These are phyloP conservation scores for Actinomortierella ambigua DNA, from an alignment of 371 early-diverging fungal species.

Conservation along the genomic window DNA sequence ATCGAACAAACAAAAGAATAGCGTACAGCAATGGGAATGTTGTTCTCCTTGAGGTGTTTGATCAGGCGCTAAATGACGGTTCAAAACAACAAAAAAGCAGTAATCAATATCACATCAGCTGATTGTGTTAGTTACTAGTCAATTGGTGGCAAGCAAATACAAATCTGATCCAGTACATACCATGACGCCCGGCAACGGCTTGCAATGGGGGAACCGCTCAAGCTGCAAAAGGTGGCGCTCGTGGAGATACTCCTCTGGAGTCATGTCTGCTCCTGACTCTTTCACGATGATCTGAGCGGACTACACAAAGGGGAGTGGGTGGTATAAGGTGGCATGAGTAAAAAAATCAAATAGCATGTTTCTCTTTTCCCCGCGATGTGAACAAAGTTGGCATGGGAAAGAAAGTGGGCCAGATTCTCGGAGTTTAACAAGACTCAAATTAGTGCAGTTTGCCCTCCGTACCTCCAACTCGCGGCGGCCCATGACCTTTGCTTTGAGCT, in stretches of 20 bases:
- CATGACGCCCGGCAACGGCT: slow-evolving; percentile 75
- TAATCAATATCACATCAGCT: neutral
- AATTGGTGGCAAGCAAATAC: neutral
- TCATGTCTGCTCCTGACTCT: slow-evolving; percentile 62
- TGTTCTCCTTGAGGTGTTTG: slow-evolving; percentile 72
- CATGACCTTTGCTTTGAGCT: slow-evolving; percentile 84
- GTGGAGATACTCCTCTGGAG: slow-evolving; percentile 77
- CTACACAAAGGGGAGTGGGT: slow-evolving; percentile 29
- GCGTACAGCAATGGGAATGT: slow-evolving; percentile 83
- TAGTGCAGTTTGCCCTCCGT: neutral
- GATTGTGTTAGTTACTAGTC: neutral
- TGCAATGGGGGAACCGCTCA: slow-evolving; percentile 64
- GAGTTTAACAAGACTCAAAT: neutral
- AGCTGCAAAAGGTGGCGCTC: slow-evolving; percentile 60
- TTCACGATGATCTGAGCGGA: slow-evolving; percentile 74
- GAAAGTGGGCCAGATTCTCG: neutral
- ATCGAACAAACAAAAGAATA: too few species aligned
- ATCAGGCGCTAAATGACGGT: slow-evolving; percentile 59
- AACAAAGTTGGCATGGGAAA: neutral
- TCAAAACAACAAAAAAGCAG: neutral
- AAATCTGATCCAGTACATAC: slow-evolving; percentile 22
- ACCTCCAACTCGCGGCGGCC: slow-evolving; percentile 73
- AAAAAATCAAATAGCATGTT: neutral
- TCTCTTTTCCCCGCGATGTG: neutral
- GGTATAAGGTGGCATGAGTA: neutral